phyloP scores from a whole-genome alignment of 768 basidiomycete species.

The Mycena indigotica region DNA sequence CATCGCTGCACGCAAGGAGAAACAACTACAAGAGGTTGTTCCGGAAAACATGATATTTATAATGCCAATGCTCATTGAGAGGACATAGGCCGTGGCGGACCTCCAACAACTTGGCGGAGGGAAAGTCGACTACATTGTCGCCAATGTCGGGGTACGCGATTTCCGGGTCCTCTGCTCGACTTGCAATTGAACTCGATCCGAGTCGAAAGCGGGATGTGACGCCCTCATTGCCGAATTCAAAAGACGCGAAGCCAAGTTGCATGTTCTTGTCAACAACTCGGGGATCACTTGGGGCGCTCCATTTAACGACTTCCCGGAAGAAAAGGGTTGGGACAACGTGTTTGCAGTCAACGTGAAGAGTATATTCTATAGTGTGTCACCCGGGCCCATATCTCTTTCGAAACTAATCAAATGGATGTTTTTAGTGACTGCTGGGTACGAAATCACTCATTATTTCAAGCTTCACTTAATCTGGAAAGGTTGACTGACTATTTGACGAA shows the following conservation, averaged over 20 bases:
- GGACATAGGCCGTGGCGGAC: slow-evolving; percentile 1
- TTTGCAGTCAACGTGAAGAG: slow-evolving; percentile 14
- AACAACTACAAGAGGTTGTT: slow-evolving; percentile 69
- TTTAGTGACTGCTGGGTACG: slow-evolving; percentile 22
- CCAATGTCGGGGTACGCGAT: slow-evolving; percentile 40
- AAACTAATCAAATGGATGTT: not conserved
- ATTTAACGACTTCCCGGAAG: slow-evolving; percentile 50
- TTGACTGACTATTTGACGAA: slow-evolving; percentile 24
- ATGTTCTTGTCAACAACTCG: slow-evolving; percentile 67
- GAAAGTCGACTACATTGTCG: slow-evolving; percentile 16
- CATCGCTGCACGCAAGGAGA: slow-evolving; percentile 84
- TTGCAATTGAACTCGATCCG: slow-evolving; percentile 51
- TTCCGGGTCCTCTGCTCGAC: slow-evolving; percentile 41
- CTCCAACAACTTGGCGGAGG: slow-evolving; percentile 15
- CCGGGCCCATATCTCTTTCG: not conserved
- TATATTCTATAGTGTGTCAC: slow-evolving; percentile 11
- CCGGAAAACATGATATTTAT: not conserved
- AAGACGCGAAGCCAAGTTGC: slow-evolving; percentile 52
- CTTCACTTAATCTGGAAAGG: not conserved
- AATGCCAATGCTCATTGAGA: not conserved
- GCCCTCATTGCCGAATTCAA: slow-evolving; percentile 50
- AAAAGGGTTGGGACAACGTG: slow-evolving; percentile 23
- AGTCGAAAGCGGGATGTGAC: slow-evolving; percentile 40
- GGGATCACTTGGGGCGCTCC: slow-evolving; percentile 58
- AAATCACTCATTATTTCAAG: not conserved